These are phyloP conservation scores for Lentinula sp. DNA, from an alignment of 768 basidiomycete species.

Conservation along the genomic window DNA sequence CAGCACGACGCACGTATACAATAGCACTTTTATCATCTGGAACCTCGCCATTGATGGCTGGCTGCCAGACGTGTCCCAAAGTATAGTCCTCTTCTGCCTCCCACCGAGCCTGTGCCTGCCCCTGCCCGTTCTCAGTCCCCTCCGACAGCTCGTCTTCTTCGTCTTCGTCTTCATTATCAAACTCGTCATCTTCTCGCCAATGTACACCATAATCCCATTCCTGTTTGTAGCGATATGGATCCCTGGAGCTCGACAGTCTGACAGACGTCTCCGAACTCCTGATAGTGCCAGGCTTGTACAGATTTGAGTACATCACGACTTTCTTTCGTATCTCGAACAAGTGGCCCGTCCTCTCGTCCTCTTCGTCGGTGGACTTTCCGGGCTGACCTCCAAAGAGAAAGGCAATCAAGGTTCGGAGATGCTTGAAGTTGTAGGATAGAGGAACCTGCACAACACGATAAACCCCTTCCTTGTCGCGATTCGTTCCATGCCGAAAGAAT, in stretches of 20 bases:
- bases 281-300: conserved; percentile 48
- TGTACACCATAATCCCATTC: conserved; percentile 21
- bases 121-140: conserved; percentile 23
- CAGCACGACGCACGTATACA: conserved; percentile 48
- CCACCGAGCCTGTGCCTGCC: conserved; percentile 54
- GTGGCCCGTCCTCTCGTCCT: conserved; percentile 35
- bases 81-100: conserved; percentile 64
- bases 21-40: conserved; percentile 40
- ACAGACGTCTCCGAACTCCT: conserved; percentile 39
- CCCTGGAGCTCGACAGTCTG: conserved; percentile 46
- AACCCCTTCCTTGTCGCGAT: conserved; percentile 38
- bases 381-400: conserved; percentile 47
- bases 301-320: conserved; percentile 31
- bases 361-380: conserved; percentile 12
- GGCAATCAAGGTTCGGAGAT: conserved; percentile 54
- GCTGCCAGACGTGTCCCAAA: conserved; percentile 52
- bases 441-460: conserved; percentile 68
- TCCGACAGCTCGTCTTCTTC: conserved; percentile 28
- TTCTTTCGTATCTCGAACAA: conserved; percentile 55
- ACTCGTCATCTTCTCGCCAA: conserved; percentile 20
- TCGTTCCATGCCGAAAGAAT: conserved; percentile 31
- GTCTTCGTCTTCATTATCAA: conserved; percentile 29
- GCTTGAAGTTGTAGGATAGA: conserved; percentile 61
- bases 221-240: conserved; percentile 43
- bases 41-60: conserved; percentile 13